A percentile compares a stretch with the other conserved stretches of the same genome.
Evolutionary conservation across 2,329 filamentous ascomycete species (phyloP).

Genomic region (Dothideomycetes sp.): DNA sequence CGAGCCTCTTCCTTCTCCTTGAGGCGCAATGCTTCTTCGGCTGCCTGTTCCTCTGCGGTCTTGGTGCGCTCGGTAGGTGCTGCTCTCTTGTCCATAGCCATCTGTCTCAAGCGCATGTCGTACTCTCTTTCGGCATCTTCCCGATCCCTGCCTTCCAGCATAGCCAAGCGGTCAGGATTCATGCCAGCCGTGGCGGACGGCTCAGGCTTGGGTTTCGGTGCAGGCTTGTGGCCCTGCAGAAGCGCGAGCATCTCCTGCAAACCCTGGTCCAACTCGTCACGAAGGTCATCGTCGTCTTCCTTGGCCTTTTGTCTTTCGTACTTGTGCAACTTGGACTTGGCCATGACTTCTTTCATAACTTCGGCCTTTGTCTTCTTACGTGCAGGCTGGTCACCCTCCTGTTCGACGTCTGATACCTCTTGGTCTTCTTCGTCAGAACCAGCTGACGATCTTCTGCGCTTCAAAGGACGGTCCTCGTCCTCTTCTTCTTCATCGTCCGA

Average conservation of each 20-base stretch:
- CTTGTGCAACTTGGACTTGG: constrained; percentile 93
- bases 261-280: constrained; percentile 75
- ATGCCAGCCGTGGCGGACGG: constrained; percentile 28
- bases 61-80: constrained; percentile 81
- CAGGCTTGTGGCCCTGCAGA: constrained; percentile 49
- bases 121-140: constrained; percentile 75
- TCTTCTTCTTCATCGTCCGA: constrained; percentile 27
- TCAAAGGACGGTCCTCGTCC: constrained; percentile 30
- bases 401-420: constrained; percentile 36
- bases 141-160: constrained; percentile 53
- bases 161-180: constrained; percentile 54
- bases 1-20: constrained; percentile 77
- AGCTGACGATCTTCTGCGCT: constrained; percentile 30
- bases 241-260: constrained; percentile 67
- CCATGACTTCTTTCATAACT: constrained; percentile 95
- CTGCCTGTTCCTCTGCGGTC: constrained; percentile 76
- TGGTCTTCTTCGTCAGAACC: constrained; percentile 49
- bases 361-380: constrained; percentile 92
- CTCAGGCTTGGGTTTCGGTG: constrained; percentile 17
- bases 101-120: constrained; percentile 69
- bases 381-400: constrained; percentile 53
- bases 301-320: constrained; percentile 87
- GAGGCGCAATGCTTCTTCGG: constrained; percentile 66
- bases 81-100: constrained; percentile 76
- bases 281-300: constrained; percentile 84